These are phyloP conservation scores for Microcyclospora tardicrescens DNA, from an alignment of 2,329 filamentous ascomycete genomes.

Conservation along the genomic window DNA sequence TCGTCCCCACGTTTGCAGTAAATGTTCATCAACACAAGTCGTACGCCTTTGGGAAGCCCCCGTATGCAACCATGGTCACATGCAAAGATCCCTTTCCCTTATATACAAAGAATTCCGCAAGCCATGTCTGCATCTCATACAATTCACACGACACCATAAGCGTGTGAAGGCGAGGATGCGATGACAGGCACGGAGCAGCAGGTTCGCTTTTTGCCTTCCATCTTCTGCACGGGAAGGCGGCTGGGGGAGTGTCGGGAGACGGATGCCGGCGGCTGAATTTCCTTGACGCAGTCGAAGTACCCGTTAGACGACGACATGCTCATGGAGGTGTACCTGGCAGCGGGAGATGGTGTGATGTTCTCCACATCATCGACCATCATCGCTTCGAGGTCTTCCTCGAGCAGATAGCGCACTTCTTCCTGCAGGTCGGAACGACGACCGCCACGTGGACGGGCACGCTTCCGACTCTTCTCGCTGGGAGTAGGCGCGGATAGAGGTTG, in stretches of 20 bases:
- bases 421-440: conserved; percentile 21
- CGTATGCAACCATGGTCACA: no score
- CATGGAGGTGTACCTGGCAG: conserved; percentile 15
- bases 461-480: conserved; percentile 14
- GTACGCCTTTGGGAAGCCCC: no score
- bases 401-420: conserved; percentile 22
- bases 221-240: conserved; percentile 18
- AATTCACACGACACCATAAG: conserved; percentile 9
- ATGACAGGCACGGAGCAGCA: conserved; percentile 17
- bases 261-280: conserved; percentile 14
- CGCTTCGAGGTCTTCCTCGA: conserved; percentile 18
- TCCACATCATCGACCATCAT: conserved; percentile 15
- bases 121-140: no score
- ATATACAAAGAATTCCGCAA: no score
- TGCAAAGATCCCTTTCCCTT: no score
- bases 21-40: no score
- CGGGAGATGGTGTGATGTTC: conserved; percentile 14
- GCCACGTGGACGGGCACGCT: conserved; percentile 20
- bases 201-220: conserved; percentile 21
- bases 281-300: conserved; percentile 9
- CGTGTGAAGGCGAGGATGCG: conserved; percentile 12
- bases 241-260: conserved; percentile 9
- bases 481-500: conserved; percentile 5
- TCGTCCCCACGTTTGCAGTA: no score
- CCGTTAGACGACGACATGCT: conserved; percentile 6